Conservation (phyloP, 805 yeast species). For the Komagataella pastoris region DNA sequence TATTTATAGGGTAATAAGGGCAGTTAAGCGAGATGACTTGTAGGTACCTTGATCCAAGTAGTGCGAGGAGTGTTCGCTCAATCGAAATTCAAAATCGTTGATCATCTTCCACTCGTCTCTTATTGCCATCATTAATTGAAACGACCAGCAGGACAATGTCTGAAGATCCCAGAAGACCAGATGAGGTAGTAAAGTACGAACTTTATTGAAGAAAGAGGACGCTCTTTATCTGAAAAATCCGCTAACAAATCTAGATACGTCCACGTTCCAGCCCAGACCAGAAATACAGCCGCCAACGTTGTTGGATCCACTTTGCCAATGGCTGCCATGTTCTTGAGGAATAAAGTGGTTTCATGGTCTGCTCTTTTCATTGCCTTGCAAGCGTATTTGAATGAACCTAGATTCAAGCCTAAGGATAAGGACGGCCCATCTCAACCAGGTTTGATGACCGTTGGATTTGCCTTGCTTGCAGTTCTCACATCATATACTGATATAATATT, state of each 20-base stretch:
- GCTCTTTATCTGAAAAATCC: not conserved
- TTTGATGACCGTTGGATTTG: constrained; percentile 29
- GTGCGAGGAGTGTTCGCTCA: not conserved
- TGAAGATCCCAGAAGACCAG: not conserved
- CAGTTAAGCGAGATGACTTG: not conserved
- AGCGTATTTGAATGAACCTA: constrained; percentile 27
- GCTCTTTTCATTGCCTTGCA: constrained; percentile 38
- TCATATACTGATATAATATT: constrained; percentile 39
- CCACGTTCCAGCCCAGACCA: constrained; percentile 33
- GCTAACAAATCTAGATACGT: constrained; percentile 18
- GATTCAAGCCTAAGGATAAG: constrained; percentile 10
- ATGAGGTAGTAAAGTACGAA: not conserved
- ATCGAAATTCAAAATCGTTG: not conserved
- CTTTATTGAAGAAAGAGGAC: not conserved
- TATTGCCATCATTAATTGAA: not conserved
- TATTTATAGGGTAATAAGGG: not conserved
- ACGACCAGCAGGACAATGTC: not conserved
- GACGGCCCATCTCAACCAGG: constrained; percentile 28
- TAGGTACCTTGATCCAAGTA: not conserved
- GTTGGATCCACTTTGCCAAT: constrained; percentile 42
- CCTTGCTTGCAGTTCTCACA: constrained; percentile 30
- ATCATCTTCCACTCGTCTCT: not conserved
- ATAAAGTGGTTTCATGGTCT: constrained; percentile 43
- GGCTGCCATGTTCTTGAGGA: constrained; percentile 52
- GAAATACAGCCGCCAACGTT: constrained; percentile 30